Conservation (phyloP, 1,284 basidiomycete genomes). For the Fistulinella staudtii region DNA sequence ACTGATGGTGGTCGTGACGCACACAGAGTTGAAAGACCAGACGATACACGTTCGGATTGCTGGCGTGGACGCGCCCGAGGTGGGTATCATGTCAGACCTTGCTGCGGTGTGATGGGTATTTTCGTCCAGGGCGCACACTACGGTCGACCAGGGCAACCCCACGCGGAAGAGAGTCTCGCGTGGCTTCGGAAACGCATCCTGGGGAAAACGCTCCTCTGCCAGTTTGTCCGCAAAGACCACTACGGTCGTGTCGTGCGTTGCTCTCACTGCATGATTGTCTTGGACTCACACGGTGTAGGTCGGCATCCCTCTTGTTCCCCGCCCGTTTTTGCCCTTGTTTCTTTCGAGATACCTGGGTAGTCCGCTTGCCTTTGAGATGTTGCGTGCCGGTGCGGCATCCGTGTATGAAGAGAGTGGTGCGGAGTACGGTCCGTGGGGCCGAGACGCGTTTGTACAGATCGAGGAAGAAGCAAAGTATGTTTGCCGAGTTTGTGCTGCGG, state of each 20-base stretch:
- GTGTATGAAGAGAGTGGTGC: conserved; percentile 76
- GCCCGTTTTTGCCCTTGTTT: conserved; percentile 44
- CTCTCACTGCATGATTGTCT: neutral
- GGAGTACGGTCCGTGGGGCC: conserved; percentile 68
- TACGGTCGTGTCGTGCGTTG: conserved; percentile 69
- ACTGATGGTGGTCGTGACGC: neutral
- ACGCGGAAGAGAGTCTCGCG: conserved; percentile 62
- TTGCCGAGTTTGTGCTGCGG: neutral
- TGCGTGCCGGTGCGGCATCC: conserved; percentile 69
- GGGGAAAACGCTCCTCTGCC: conserved; percentile 62
- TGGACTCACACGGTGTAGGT: conserved; percentile 47
- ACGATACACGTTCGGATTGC: conserved; percentile 84
- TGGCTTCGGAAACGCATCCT: conserved; percentile 64
- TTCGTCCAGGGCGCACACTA: conserved; percentile 69
- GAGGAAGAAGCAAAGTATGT: conserved; percentile 66
- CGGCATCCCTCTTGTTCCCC: conserved; percentile 51
- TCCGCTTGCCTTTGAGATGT: conserved; percentile 68
- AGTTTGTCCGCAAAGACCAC: conserved; percentile 74
- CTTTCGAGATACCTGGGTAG: conserved; percentile 47
- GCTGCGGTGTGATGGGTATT: neutral
- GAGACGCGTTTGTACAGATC: conserved; percentile 55
- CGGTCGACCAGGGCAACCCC: conserved; percentile 72
- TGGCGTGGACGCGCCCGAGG: conserved; percentile 89
- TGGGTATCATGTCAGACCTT: conserved; percentile 26
- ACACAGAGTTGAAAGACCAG: conserved; percentile 63